Percentiles rank a stretch among this genome's conserved stretches.
Conservation (phyloP, 1,284 basidiomycete species). For the Papiliotrema flavescens region DNA sequence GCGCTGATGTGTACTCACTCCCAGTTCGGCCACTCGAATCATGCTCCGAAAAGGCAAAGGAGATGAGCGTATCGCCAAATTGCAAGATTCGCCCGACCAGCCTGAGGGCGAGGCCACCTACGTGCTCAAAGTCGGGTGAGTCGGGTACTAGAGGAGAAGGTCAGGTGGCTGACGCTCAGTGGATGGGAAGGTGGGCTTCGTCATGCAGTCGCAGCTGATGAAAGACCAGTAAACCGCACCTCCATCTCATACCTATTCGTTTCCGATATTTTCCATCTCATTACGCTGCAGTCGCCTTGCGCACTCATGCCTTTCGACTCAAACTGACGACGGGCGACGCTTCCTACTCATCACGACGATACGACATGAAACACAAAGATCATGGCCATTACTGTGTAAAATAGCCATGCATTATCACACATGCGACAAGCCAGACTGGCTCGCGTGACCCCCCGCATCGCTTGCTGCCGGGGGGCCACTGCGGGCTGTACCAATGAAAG, state of each 20-base stretch:
- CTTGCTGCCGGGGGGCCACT: too few relatives aligned
- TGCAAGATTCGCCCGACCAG: slow-evolving; percentile 87
- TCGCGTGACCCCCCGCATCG: too few relatives aligned
- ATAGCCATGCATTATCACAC: too few relatives aligned
- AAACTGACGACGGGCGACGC: too few relatives aligned
- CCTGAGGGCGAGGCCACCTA: slow-evolving; percentile 90
- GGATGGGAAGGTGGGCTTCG: slow-evolving; percentile 28
- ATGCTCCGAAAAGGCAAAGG: slow-evolving; percentile 67
- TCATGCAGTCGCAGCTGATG: not conserved
- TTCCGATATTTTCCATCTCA: not conserved
- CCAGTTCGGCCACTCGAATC: slow-evolving; percentile 42
- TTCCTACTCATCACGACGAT: too few relatives aligned
- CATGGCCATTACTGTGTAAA: too few relatives aligned
- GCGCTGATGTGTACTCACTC: not conserved
- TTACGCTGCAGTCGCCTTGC: too few relatives aligned
- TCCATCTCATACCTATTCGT: not conserved
- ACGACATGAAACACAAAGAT: too few relatives aligned
- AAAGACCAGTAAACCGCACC: not conserved
- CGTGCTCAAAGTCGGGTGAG: slow-evolving; percentile 57
- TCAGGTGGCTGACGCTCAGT: slow-evolving; percentile 10
- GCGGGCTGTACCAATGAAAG: too few relatives aligned
- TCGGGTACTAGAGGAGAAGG: not conserved
- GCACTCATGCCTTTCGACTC: too few relatives aligned
- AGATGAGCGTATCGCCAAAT: slow-evolving; percentile 91
- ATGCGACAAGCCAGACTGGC: too few relatives aligned